Evolutionary conservation across 805 yeast species (phyloP).

Genomic region (Saturnispora gosingensis): DNA sequence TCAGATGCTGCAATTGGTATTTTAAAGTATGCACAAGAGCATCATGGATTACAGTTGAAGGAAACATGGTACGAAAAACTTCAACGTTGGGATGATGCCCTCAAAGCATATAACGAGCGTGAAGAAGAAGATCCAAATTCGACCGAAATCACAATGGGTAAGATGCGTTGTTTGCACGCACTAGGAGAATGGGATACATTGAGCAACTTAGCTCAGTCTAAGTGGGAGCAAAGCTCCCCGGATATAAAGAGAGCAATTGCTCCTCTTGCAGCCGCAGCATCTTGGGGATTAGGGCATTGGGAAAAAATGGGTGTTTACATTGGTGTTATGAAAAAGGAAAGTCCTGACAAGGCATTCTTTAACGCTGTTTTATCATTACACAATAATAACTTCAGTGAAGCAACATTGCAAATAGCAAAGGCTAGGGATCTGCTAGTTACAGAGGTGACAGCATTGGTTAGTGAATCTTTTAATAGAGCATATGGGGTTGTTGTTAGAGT

Average conservation of each 20-base stretch:
- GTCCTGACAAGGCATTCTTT: conserved; percentile 93
- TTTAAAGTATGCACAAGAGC: conserved; percentile 85
- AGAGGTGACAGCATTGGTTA: conserved; percentile 87
- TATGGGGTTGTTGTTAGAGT: conserved; percentile 94
- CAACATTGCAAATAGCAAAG: conserved; percentile 62
- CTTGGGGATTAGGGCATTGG: conserved; percentile 98
- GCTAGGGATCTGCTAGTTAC: conserved; percentile 89
- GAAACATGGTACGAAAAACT: conserved; percentile 97
- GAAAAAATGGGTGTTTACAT: conserved; percentile 90
- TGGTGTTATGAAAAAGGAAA: conserved; percentile 78
- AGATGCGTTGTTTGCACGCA: conserved; percentile 96
- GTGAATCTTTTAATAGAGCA: conserved; percentile 94
- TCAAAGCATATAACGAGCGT: conserved; percentile 78
- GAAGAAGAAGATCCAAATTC: conserved; percentile 57
- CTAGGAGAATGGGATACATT: conserved; percentile 98
- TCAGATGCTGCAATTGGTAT: conserved; percentile 98
- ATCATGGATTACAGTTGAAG: conserved; percentile 81
- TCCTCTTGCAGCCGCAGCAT: conserved; percentile 96
- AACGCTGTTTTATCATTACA: conserved; percentile 84
- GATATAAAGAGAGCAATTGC: conserved; percentile 81
- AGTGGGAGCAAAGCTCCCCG: conserved; percentile 68
- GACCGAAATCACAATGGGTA: conserved; percentile 90
- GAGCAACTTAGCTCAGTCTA: conserved; percentile 73
- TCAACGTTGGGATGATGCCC: conserved; percentile 97
- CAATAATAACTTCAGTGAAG: conserved; percentile 75